Evolutionary conservation across 2,329 filamentous ascomycete genomes (phyloP), one percentile per base, ranked within the genome.

Genomic region (Cladosporium sp.): DNA sequence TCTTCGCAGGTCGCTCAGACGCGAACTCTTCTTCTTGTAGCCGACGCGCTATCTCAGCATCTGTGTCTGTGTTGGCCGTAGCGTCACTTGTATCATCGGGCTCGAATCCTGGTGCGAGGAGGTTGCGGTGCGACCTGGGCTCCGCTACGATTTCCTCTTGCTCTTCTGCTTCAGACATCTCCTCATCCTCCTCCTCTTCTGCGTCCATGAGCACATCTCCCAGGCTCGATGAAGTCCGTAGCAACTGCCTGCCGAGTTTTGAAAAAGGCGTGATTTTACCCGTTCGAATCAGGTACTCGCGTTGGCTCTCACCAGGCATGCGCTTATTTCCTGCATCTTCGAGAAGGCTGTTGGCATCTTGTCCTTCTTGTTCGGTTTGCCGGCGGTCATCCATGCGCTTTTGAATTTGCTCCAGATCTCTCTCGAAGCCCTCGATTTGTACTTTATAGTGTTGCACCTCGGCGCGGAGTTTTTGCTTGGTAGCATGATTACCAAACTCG

Each of bases 261-360:
- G 90, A 87, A 62, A 98, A 98, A 0, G 93, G 93, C 0, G 93
- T 98, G 58, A 98, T 97, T 70, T 97, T 97, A 54, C 93, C 93
- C 0, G 92, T 98, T 22, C 93, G 83, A 42, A 98, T 93, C 40
- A 98, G 78, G 65, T 87, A 98, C 40, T 95, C 91, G 43, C 91
- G 82, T 53, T 88, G 83, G 19, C 80, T 89, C 71, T 97, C 93
- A 53, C 87, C 87, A 1, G 87, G 83, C 50, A 92, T 70, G 48
- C 80, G 82, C 52, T 78, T 76, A 46, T 78, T 82, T 22, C 77
- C 78, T 4, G 69, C 60, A 20, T 74, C 70, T 46, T 72, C 69
- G 15, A 33, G 11, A 13, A 43, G 30, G 22, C 29, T 43, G 12
- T 67, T 69, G 1, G 55, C 57, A 7, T 69, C 59, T 8, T 74